These are phyloP conservation scores for Chenopodium quinoa DNA, from an alignment of 148 eudicot species.

Conservation along the genomic window DNA sequence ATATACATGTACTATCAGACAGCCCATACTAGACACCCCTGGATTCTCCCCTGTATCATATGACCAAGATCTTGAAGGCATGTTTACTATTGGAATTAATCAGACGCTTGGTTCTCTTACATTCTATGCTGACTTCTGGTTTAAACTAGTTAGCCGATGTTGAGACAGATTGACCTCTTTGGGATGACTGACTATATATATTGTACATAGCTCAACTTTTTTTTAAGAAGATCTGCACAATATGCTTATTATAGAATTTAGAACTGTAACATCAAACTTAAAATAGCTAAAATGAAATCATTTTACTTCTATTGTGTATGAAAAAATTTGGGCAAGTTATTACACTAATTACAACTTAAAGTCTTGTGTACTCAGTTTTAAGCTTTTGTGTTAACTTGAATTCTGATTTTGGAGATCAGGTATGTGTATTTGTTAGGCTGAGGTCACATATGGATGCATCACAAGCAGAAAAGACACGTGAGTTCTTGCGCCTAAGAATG, in stretches of 20 bases:
- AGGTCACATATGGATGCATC: constrained; percentile 32
- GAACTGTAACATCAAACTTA: background rate
- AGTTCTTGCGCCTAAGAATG: constrained; percentile 57
- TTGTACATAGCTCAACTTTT: background rate
- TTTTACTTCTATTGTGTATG: background rate
- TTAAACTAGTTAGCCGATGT: background rate
- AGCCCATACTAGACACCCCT: background rate
- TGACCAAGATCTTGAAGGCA: background rate
- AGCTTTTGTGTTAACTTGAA: background rate
- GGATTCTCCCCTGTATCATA: background rate
- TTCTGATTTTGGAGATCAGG: constrained; percentile 38
- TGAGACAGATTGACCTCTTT: background rate
- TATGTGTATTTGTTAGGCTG: constrained; percentile 53
- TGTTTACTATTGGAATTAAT: background rate
- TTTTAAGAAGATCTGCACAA: background rate
- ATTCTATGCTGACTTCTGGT: background rate
- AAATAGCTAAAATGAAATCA: background rate
- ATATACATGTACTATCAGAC: too few species aligned
- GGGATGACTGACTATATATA: background rate
- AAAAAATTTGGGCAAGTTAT: background rate
- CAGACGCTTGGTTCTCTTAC: background rate
- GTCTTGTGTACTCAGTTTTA: background rate
- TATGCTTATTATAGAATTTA: background rate
- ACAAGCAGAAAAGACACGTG: constrained; percentile 37
- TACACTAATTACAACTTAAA: background rate